Evolutionary conservation across 148 eudicot species (phyloP).

Genomic region (Chenopodium suecicum): DNA sequence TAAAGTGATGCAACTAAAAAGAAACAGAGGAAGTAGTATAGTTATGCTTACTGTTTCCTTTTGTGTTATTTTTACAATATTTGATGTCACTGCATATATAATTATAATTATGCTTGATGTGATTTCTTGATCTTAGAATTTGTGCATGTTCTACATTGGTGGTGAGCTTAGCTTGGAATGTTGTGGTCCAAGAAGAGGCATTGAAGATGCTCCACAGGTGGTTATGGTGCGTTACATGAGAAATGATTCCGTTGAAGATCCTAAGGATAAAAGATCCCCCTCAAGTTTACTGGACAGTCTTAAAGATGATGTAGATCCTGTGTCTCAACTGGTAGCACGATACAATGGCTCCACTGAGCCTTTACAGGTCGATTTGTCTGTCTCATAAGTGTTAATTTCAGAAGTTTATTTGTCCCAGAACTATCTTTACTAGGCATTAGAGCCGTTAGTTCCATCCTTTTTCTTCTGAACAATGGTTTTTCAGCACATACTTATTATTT

Average conservation of each 20-base stretch:
- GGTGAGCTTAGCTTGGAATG: conserved; percentile 69
- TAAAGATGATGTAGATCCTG: conserved; percentile 71
- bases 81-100: background rate
- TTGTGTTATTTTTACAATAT: too few relatives aligned
- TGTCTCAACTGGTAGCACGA: conserved; percentile 76
- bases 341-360: conserved; percentile 74
- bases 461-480: background rate
- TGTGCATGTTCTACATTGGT: conserved; percentile 74
- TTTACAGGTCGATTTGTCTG: conserved; percentile 46
- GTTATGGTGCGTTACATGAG: conserved; percentile 84
- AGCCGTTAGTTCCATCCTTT: background rate
- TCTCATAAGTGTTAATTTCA: background rate
- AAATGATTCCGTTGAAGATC: conserved; percentile 49
- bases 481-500: background rate
- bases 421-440: background rate
- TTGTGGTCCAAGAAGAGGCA: conserved; percentile 82
- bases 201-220: conserved; percentile 56
- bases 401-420: background rate
- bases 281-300: conserved; percentile 48
- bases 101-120: background rate
- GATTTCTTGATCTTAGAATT: conserved; percentile 47
- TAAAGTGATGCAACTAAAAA: too few relatives aligned
- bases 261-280: conserved; percentile 43
- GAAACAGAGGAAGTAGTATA: too few relatives aligned
- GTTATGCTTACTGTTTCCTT: too few relatives aligned